A percentile compares a stretch with the other conserved stretches of the same genome.
Conservation (phyloP, 495 filamentous ascomycete species). For the Oleoguttula mirabilis region DNA sequence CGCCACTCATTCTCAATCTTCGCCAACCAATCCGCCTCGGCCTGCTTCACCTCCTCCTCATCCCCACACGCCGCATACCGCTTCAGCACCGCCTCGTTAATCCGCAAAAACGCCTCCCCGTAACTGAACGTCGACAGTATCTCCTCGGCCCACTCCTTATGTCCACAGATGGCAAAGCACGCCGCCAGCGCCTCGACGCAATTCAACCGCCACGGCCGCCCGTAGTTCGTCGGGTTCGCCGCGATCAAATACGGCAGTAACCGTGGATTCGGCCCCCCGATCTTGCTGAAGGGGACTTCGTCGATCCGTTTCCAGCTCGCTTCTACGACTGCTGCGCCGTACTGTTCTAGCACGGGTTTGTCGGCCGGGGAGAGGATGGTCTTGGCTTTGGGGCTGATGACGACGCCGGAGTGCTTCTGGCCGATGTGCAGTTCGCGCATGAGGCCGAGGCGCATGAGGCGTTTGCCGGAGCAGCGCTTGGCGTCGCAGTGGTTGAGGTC, state of each 20-base stretch:
- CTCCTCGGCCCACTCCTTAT: constrained; percentile 76
- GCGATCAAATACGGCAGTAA: constrained; percentile 85
- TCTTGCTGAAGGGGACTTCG: constrained; percentile 81
- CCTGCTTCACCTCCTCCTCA: constrained; percentile 78
- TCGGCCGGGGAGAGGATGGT: constrained; percentile 70
- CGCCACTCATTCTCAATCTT: constrained; percentile 83
- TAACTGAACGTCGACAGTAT: constrained; percentile 78
- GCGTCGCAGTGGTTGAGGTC: constrained; percentile 95
- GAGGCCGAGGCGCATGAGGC: constrained; percentile 76
- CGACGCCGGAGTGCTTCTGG: constrained; percentile 77
- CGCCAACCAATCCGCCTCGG: constrained; percentile 75
- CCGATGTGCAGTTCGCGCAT: constrained; percentile 91
- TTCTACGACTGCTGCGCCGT: constrained; percentile 91
- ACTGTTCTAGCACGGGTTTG: constrained; percentile 63
- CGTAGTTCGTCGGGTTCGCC: constrained; percentile 95
- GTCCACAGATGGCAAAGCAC: constrained; percentile 82
- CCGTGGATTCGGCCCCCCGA: constrained; percentile 54
- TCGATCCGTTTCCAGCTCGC: constrained; percentile 89
- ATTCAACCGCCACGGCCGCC: constrained; percentile 84
- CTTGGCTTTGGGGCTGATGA: constrained; percentile 90
- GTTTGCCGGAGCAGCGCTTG: constrained; percentile 91
- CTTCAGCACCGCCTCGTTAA: constrained; percentile 71
- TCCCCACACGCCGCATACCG: constrained; percentile 71
- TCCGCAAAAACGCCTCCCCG: constrained; percentile 73
- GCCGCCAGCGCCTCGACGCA: constrained; percentile 92